Percentiles rank a stretch among this genome's conserved stretches.
phyloP scores from a whole-genome alignment of 2,329 filamentous ascomycete species.

The Alternaria ventricosa region DNA sequence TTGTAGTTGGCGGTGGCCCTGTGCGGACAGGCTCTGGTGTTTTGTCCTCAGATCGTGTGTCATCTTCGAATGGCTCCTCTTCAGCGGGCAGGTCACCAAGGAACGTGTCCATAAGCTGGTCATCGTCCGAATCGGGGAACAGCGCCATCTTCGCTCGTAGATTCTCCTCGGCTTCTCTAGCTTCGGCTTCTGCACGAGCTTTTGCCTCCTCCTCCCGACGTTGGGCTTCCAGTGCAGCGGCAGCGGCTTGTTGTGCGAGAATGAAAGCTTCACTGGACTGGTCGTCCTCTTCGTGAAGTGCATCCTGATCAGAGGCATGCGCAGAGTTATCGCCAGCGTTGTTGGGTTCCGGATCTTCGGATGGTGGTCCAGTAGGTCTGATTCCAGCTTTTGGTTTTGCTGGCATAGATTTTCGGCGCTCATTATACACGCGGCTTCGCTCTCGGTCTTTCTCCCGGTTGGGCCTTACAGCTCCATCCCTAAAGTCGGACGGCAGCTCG shows the following conservation, averaged over 20 bases:
- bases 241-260: conserved; percentile 35
- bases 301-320: conserved; percentile 34
- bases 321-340: conserved; percentile 38
- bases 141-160: conserved; percentile 43
- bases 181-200: conserved; percentile 28
- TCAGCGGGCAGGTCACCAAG: conserved; percentile 32
- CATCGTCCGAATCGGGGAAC: conserved; percentile 39
- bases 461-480: conserved; percentile 43
- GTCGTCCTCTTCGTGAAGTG: conserved; percentile 41
- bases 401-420: conserved; percentile 36
- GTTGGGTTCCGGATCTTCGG: conserved; percentile 28
- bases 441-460: conserved; percentile 36
- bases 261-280: conserved; percentile 27
- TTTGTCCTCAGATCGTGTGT: conserved; percentile 4
- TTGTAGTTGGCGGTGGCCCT: conserved; percentile 27
- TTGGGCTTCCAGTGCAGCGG: conserved; percentile 33
- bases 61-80: conserved; percentile 21
- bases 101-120: conserved; percentile 35
- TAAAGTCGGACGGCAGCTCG: conserved; percentile 52
- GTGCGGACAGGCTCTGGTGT: conserved; percentile 8
- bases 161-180: conserved; percentile 42
- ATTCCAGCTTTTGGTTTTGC: conserved; percentile 31
- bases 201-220: conserved; percentile 29
- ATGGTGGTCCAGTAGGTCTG: conserved; percentile 32
- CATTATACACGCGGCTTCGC: conserved; percentile 27